Evolutionary conservation across 805 yeast genomes (phyloP).

Genomic region (Hermanozyma aechmeae): DNA sequence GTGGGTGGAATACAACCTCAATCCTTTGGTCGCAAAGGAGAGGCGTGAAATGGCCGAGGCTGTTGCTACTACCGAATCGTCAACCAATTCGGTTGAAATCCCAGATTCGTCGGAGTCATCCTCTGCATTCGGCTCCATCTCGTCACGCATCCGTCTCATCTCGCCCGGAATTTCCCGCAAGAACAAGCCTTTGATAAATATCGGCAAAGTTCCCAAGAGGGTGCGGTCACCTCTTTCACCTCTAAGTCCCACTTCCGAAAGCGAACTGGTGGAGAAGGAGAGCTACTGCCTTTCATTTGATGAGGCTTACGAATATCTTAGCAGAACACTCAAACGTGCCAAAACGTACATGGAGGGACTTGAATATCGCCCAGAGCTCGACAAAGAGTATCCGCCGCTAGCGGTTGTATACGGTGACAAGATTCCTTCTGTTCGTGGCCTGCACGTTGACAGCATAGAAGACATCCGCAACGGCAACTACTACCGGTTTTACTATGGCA

Average conservation of each 20-base stretch:
- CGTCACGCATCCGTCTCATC: conserved; percentile 11
- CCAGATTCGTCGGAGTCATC: not conserved
- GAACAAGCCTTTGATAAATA: conserved; percentile 4
- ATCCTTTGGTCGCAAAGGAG: conserved; percentile 61
- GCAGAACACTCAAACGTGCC: conserved; percentile 51
- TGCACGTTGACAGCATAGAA: conserved; percentile 49
- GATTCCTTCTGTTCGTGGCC: conserved; percentile 81
- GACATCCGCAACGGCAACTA: conserved; percentile 67
- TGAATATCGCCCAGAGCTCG: conserved; percentile 39
- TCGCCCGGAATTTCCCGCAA: conserved; percentile 8
- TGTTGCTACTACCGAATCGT: not conserved
- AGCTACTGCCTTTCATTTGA: conserved; percentile 29
- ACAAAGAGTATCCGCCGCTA: conserved; percentile 63
- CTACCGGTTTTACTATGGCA: conserved; percentile 71
- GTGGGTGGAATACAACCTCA: conserved; percentile 70
- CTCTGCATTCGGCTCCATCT: conserved; percentile 9
- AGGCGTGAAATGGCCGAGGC: conserved; percentile 19
- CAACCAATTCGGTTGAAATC: not conserved
- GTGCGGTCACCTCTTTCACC: not conserved
- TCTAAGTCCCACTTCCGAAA: too few relatives aligned
- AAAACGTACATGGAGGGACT: conserved; percentile 49
- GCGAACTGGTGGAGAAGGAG: conserved; percentile 4
- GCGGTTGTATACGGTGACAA: conserved; percentile 73
- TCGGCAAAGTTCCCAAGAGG: not conserved
- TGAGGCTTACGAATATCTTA: conserved; percentile 57